Percentiles rank a stretch among this genome's conserved stretches.
Evolutionary conservation across 2,329 filamentous ascomycete species (phyloP).

Genomic region (Shiraia bambusicola): DNA sequence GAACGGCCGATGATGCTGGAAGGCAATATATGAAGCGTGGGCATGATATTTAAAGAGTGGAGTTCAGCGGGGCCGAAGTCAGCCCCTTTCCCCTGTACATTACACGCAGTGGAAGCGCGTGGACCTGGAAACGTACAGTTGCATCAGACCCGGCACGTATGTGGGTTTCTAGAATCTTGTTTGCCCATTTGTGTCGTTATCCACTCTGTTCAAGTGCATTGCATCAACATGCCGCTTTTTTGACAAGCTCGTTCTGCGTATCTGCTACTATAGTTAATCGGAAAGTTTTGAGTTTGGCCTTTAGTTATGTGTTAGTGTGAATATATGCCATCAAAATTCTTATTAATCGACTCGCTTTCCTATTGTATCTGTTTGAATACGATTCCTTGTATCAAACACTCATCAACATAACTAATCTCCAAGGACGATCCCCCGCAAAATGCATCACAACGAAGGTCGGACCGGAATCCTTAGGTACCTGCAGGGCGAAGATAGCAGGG

Average conservation of each 20-base stretch:
- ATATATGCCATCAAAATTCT: too few relatives aligned
- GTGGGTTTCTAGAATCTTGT: constrained; percentile 12
- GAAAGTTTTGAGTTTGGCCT: background rate
- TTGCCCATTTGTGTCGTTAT: constrained; percentile 7
- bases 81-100: constrained; percentile 2
- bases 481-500: constrained; percentile 20
- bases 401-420: background rate
- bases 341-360: background rate
- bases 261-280: too few relatives aligned
- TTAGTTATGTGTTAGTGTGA: too few relatives aligned
- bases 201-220: constrained; percentile 4
- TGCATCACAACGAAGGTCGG: constrained; percentile 16
- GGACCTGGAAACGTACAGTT: background rate
- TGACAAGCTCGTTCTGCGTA: background rate
- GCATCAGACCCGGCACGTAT: background rate
- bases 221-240: background rate
- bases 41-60: constrained; percentile 21
- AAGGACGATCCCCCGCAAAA: constrained; percentile 34
- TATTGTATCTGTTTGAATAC: too few relatives aligned
- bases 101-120: background rate
- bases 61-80: constrained; percentile 20
- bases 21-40: constrained; percentile 23
- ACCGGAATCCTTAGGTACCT: constrained; percentile 17
- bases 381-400: too few relatives aligned
- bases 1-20: constrained; percentile 2